Percentiles rank a stretch among this genome's conserved stretches.
Conservation (phyloP, 2,329 filamentous ascomycete species). For the Nectriaceae sp. region DNA sequence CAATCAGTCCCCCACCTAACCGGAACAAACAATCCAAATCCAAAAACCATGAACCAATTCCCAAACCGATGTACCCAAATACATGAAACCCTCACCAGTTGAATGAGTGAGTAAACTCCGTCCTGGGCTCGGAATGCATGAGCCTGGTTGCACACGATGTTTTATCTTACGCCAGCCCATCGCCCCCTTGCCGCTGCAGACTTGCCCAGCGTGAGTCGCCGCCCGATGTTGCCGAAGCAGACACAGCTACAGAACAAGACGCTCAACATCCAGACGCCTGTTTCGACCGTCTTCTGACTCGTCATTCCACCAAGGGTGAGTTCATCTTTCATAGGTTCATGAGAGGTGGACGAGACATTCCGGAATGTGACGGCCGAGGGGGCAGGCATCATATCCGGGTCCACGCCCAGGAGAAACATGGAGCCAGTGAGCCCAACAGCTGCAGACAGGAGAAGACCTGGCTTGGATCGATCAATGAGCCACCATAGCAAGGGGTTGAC, state of each 20-base stretch:
- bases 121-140: too few species aligned
- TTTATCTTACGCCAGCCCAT: constrained; percentile 46
- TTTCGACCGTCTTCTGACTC: constrained; percentile 65
- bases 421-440: constrained; percentile 75
- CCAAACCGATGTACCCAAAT: too few species aligned
- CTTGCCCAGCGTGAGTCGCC: constrained; percentile 66
- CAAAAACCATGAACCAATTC: too few species aligned
- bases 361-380: constrained; percentile 47
- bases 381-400: constrained; percentile 75
- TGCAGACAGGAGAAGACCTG: constrained; percentile 79
- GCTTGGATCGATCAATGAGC: constrained; percentile 84
- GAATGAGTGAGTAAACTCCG: too few species aligned
- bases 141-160: too few species aligned
- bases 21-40: too few species aligned
- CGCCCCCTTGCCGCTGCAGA: constrained; percentile 45
- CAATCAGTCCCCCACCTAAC: too few species aligned
- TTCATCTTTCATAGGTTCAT: constrained; percentile 12
- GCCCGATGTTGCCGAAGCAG: constrained; percentile 94
- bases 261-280: constrained; percentile 86
- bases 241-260: constrained; percentile 94
- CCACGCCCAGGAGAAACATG: constrained; percentile 69
- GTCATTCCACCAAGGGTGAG: constrained; percentile 52
- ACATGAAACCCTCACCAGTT: too few species aligned
- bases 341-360: constrained; percentile 18
- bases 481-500: constrained; percentile 96